Conservation (phyloP, 495 filamentous ascomycete species). For the Friedmanniomyces endolithicus region DNA sequence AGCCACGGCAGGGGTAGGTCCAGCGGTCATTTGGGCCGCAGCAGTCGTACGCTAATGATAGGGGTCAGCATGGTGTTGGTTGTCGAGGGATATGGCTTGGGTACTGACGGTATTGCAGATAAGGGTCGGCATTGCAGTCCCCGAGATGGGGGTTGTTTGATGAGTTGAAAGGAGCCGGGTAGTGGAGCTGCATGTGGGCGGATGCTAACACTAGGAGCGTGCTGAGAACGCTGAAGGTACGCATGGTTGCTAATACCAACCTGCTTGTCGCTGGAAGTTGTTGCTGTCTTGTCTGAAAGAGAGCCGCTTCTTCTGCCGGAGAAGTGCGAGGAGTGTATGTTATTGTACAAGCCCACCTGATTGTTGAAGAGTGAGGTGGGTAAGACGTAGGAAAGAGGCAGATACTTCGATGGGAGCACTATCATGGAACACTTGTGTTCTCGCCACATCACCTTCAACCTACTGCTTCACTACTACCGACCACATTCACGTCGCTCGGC, state of each 20-base stretch:
- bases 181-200: conserved; percentile 27
- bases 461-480: no score
- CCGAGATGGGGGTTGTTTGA: conserved; percentile 26
- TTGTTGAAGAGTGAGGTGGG: not conserved
- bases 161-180: conserved; percentile 25
- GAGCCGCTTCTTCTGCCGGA: not conserved
- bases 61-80: not conserved
- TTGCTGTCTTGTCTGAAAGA: not conserved
- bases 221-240: not conserved
- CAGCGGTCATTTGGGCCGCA: conserved; percentile 21
- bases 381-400: no score
- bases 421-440: no score
- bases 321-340: not conserved
- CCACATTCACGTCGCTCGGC: not conserved
- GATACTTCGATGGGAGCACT: no score
- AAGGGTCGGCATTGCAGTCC: conserved; percentile 19
- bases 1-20: conserved; percentile 24
- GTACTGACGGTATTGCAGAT: conserved; percentile 23
- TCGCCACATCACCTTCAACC: no score
- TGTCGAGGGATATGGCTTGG: not conserved
- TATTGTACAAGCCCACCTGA: no score
- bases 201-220: not conserved
- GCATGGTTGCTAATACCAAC: not conserved
- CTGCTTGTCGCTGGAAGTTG: no score
- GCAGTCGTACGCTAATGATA: conserved; percentile 22